Percentiles rank a stretch among this genome's conserved stretches.
phyloP scores from a whole-genome alignment of 2,329 filamentous ascomycete genomes.

The Trichoderma sp. region DNA sequence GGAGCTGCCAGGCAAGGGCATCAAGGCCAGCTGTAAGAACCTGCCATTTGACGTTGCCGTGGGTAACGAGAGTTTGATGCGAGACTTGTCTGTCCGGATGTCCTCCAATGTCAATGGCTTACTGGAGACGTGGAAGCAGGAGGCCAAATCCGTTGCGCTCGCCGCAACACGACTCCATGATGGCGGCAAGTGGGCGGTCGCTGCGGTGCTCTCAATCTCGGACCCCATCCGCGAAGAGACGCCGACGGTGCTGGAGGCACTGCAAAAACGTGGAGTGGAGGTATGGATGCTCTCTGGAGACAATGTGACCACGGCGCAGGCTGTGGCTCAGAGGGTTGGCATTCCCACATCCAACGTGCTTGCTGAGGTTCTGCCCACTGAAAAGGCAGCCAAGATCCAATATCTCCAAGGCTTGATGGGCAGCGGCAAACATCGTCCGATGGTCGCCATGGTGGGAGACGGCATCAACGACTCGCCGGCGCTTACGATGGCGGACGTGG shows the following conservation, averaged over 20 bases:
- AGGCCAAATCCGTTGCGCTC: constrained; percentile 64
- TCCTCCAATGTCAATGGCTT: constrained; percentile 32
- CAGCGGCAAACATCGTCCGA: constrained; percentile 41
- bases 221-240: constrained; percentile 79
- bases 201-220: constrained; percentile 69
- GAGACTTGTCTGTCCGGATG: constrained; percentile 43
- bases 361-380: constrained; percentile 78
- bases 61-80: constrained; percentile 71
- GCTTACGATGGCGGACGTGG: constrained; percentile 74
- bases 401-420: constrained; percentile 56
- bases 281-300: constrained; percentile 95
- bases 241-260: constrained; percentile 57
- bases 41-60: constrained; percentile 54
- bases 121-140: constrained; percentile 56
- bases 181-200: constrained; percentile 46
- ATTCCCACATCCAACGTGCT: constrained; percentile 74
- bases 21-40: constrained; percentile 53
- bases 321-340: constrained; percentile 71
- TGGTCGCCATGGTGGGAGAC: constrained; percentile 81
- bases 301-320: constrained; percentile 77
- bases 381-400: constrained; percentile 72
- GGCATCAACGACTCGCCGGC: constrained; percentile 88
- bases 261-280: constrained; percentile 63
- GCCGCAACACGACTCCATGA: constrained; percentile 42
- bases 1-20: constrained; percentile 69